A percentile compares a stretch with the other conserved stretches of the same genome.
Evolutionary conservation across 2,329 filamentous ascomycete genomes (phyloP).

Genomic region (Penicillium sp.): DNA sequence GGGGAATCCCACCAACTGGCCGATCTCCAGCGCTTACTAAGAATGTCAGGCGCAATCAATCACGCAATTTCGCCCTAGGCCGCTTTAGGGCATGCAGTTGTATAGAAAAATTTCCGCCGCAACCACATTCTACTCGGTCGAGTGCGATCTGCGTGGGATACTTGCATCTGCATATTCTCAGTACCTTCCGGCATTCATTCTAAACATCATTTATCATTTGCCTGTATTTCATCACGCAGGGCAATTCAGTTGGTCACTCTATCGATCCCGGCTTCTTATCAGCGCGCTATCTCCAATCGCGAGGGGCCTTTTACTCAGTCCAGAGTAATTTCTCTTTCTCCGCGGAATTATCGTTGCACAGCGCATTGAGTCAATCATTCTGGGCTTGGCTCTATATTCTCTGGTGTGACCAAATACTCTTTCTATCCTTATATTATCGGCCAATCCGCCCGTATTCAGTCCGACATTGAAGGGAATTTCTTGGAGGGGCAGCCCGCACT

Average conservation of each 20-base stretch:
- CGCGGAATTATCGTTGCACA: slow-evolving; percentile 23
- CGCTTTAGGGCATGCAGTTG: slow-evolving; percentile 27
- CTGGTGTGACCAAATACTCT: not conserved
- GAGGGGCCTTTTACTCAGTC: slow-evolving; percentile 26
- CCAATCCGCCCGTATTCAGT: not conserved
- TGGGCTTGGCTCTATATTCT: not conserved
- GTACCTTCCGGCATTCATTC: not conserved
- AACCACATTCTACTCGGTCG: slow-evolving; percentile 3
- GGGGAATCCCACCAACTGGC: not conserved
- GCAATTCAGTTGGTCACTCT: not conserved
- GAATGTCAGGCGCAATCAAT: too few species aligned
- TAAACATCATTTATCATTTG: too few species aligned
- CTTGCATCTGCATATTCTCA: not conserved
- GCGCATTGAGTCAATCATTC: slow-evolving; percentile 1
- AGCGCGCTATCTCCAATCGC: slow-evolving; percentile 26
- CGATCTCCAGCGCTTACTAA: not conserved
- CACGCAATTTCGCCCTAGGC: slow-evolving; percentile 37
- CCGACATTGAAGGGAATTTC: slow-evolving; percentile 3
- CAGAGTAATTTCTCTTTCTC: slow-evolving; percentile 25
- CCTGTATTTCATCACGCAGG: too few species aligned
- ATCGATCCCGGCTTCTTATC: slow-evolving; percentile 21
- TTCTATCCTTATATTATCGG: not conserved
- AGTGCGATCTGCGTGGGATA: not conserved
- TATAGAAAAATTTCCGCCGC: slow-evolving; percentile 29
- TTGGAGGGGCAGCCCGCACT: slow-evolving; percentile 17